Evolutionary conservation across 192 early-diverging fungal species (phyloP), one percentile per base, ranked within the genome.

Genomic region (Coemansia sp.): DNA sequence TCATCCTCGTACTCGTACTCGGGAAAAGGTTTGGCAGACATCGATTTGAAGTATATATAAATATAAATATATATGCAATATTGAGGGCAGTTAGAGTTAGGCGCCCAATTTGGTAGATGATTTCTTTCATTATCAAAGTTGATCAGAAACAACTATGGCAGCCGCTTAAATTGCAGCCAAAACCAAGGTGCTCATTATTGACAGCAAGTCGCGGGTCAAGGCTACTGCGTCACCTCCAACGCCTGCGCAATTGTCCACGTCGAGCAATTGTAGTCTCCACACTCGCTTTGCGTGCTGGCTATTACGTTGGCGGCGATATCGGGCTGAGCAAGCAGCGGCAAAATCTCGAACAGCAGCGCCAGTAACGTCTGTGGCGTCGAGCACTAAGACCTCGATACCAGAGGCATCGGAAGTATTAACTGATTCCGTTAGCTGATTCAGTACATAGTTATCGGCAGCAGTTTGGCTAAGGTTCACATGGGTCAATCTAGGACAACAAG

Each of bases 261-360:
- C 76, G 2, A 83, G 67, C 20, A 78, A 40, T 33, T 47, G 60
- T 34, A 83, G 76, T 29, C 66, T 63, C 80, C 80, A 77, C 3
- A 44, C 36, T 6, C 55, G 62, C 11, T n/a, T 43, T 13, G 22
- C 51, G 20, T 66, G 62, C 46, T 29, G 15, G 18, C 27, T 43
- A n/a, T 22, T 22, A 10, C 73, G 69, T 46, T 43, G 34, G 8
- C 61, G 52, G n/a, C 68, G 41, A 36, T 69, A 78, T 34, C 76
- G 62, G 47, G 66, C 65, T 20, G 68, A 63, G 63, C 80, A 83
- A 5, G 76, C 76, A 2, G 70, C 63, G 0, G 80, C 80, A 72
- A 83, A 83, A 43, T 83, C 76, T 15, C 80, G 72, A 3, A 65
- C 76, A 42, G 73, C 75, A 2, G 67, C 70, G 11, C 80, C 80